Conservation (phyloP, 1,284 basidiomycete species). For the Marasmius sp. region DNA sequence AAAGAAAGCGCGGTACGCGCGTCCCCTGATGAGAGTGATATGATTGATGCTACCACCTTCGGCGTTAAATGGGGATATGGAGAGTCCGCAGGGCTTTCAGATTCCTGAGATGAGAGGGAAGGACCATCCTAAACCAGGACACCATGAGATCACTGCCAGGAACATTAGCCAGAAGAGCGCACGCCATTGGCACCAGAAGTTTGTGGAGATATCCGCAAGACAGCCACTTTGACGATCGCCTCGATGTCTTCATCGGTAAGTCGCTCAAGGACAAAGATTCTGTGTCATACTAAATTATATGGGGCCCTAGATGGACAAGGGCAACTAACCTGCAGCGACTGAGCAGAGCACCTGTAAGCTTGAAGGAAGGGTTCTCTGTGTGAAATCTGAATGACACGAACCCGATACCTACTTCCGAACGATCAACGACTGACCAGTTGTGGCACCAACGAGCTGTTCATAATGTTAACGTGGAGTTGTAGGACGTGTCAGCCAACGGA, state of each 20-base stretch:
- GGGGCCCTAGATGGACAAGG: not conserved
- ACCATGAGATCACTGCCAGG: too few relatives aligned
- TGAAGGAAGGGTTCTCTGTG: constrained; percentile 86
- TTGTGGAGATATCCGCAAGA: constrained; percentile 37
- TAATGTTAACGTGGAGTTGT: constrained; percentile 7
- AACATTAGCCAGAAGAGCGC: constrained; percentile 7
- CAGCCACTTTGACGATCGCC: constrained; percentile 50
- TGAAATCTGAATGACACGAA: not conserved
- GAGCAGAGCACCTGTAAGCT: constrained; percentile 73
- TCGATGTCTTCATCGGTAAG: constrained; percentile 60
- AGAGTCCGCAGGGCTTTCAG: constrained; percentile 18
- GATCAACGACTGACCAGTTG: constrained; percentile 44
- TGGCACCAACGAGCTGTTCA: constrained; percentile 76
- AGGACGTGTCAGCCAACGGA: constrained; percentile 20
- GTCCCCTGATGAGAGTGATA: constrained; percentile 64
- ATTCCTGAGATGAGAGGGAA: constrained; percentile 9
- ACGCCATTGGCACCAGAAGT: constrained; percentile 1
- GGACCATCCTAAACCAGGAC: constrained; percentile 4
- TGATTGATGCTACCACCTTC: constrained; percentile 49
- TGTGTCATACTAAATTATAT: constrained; percentile 23
- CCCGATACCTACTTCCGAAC: not conserved
- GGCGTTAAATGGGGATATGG: constrained; percentile 47
- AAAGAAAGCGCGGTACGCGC: constrained; percentile 70
- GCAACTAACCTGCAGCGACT: constrained; percentile 74
- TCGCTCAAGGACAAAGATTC: constrained; percentile 64